These are phyloP conservation scores for Tubosaeta sp. DNA, from an alignment of 768 basidiomycete genomes.

Conservation along the genomic window DNA sequence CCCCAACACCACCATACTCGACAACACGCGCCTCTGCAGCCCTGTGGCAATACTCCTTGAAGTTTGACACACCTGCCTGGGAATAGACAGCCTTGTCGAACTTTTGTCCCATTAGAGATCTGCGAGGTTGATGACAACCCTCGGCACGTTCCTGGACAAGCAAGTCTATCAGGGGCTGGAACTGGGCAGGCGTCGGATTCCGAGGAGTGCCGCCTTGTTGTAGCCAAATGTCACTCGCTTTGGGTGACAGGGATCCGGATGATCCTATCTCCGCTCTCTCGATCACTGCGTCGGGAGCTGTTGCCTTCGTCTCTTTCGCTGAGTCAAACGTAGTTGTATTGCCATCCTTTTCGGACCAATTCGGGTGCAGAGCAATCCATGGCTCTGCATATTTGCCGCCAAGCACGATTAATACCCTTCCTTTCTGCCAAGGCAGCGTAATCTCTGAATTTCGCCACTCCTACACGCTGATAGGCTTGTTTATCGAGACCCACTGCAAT, in stretches of 20 bases:
- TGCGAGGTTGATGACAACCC: constrained; percentile 31
- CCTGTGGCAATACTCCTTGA: constrained; percentile 37
- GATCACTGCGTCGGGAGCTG: constrained; percentile 1
- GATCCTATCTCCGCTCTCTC: constrained; percentile 1
- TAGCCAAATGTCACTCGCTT: background rate
- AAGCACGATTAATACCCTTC: constrained; percentile 24
- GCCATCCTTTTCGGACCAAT: constrained; percentile 14
- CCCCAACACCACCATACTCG: constrained; percentile 37
- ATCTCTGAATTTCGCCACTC: constrained; percentile 24
- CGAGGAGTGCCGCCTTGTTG: background rate
- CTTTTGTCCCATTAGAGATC: constrained; percentile 35
- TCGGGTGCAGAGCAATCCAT: constrained; percentile 29
- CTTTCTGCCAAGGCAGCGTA: constrained; percentile 26
- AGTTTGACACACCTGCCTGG: constrained; percentile 37
- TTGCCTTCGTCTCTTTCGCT: constrained; percentile 3
- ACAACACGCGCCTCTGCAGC: constrained; percentile 39
- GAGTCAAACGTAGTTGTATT: constrained; percentile 6
- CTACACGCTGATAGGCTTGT: constrained; percentile 21
- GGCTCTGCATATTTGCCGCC: constrained; percentile 9
- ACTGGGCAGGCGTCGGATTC: constrained; percentile 10
- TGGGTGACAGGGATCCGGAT: background rate
- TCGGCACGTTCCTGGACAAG: constrained; percentile 31
- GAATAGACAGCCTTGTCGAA: constrained; percentile 34
- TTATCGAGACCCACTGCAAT: constrained; percentile 37
- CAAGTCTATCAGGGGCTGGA: constrained; percentile 30